Percentiles rank a stretch among this genome's conserved stretches.
phyloP scores from a whole-genome alignment of 371 early-diverging fungal species.

The Circinella minor region DNA sequence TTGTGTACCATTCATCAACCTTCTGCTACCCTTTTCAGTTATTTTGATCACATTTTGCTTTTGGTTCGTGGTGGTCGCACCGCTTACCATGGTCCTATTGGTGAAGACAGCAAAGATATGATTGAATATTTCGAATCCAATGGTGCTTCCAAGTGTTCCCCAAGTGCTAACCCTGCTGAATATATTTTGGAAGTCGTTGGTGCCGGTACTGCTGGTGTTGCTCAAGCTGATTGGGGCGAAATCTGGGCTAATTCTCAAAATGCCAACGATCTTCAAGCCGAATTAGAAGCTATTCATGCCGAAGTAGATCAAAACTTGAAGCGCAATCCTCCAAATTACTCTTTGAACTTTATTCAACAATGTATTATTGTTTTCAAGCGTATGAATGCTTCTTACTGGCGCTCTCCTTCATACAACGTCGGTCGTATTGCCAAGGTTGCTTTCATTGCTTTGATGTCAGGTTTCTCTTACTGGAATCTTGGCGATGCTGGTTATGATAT shows the following conservation, averaged over 20 bases:
- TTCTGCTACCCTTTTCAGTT: conserved; percentile 77
- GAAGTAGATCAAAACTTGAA: conserved; percentile 22
- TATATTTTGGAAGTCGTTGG: conserved; percentile 73
- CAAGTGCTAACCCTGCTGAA: conserved; percentile 72
- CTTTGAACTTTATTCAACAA: conserved; percentile 46
- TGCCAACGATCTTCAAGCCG: conserved; percentile 40
- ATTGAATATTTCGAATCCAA: conserved; percentile 69
- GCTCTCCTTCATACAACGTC: conserved; percentile 70
- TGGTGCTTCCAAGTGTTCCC: conserved; percentile 64
- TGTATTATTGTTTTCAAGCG: conserved; percentile 65
- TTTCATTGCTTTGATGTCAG: conserved; percentile 68
- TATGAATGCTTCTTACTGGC: conserved; percentile 71
- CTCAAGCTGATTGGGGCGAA: conserved; percentile 64
- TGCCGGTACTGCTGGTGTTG: conserved; percentile 62
- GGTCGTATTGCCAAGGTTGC: conserved; percentile 61
- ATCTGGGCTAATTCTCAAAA: conserved; percentile 62
- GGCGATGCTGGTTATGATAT: conserved; percentile 61
- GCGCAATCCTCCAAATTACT: conserved; percentile 25
- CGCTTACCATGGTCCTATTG: conserved; percentile 82
- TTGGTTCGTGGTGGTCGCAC: conserved; percentile 81
- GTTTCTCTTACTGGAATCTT: conserved; percentile 77
- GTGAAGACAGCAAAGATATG: conserved; percentile 55
- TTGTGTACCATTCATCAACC: conserved; percentile 92
- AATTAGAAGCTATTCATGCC: conserved; percentile 41
- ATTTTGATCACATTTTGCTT: conserved; percentile 81